Evolutionary conservation across 208 protist species (phyloP), one percentile per base, ranked within the genome.

Genomic region (Leishmania major): DNA sequence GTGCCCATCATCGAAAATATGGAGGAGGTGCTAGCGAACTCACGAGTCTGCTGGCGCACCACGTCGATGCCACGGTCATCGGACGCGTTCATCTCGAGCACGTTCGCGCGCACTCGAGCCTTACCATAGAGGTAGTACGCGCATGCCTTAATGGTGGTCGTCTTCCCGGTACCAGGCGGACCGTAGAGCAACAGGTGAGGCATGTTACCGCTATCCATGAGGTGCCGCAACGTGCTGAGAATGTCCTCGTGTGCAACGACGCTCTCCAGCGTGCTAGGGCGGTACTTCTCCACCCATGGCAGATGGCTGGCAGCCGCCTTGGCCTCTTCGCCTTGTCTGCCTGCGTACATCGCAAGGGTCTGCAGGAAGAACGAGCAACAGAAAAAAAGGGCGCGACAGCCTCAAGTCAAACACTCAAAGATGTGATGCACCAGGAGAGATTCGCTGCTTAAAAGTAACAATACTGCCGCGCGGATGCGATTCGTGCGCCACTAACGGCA

Each of bases 31-130:
- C 94, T 98, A 22, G 99, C 98, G 91, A 99, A 99, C 60, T 97
- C 91, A 79, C 99, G 99, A 59, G 99, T 99, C 85, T 99, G 91
- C 28, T 99, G 90, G 74, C 99, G 94, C 35, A 99, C 99, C 6
- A 99, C 98, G 83, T 99, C 96, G 77, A 99, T 99, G 79, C 99
- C 99, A 55, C 99, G 93, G 72, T 99, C 99, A 84, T 99, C 99
- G 0, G 99, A 99, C 15, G 99, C 99, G 85, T 99, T 99, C 77
- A 99, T 94, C 81, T 99, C 96, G n/a, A 99, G 89, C 64, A 98
- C 93, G 78, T 96, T 94, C 3, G 88, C 88, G 6, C 89, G 89
- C 35, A 94, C 87, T 35, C 98, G 97, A 45, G 97, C 96, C 11
- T 94, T 91, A 31, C 98, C 98, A 93, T 98, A 99, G 11, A 99